Evolutionary conservation across 2,329 filamentous ascomycete genomes (phyloP).

Genomic region (Penicillium sp.): DNA sequence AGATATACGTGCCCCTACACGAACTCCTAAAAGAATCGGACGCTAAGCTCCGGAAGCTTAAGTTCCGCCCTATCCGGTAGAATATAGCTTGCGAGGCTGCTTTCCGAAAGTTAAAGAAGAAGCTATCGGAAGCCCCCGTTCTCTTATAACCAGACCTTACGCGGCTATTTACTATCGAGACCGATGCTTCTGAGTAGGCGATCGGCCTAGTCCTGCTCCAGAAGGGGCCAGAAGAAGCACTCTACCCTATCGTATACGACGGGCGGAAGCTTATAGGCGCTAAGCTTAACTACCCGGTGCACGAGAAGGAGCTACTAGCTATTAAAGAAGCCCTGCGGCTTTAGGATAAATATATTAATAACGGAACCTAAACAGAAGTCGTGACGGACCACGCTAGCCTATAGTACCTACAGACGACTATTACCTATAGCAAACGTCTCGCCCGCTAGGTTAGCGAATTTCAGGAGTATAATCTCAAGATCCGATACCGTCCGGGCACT

Average conservation of each 20-base stretch:
- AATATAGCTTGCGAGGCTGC: neutral
- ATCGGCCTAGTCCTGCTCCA: neutral
- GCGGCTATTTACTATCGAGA: neutral
- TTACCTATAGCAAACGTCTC: no score
- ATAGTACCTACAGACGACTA: no score
- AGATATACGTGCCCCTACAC: neutral
- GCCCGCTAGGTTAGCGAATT: no score
- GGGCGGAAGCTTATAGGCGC: neutral
- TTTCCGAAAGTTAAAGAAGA: neutral
- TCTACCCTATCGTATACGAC: neutral
- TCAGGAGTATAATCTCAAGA: no score
- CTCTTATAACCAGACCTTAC: neutral
- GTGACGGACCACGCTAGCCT: no score
- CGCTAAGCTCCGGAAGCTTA: neutral
- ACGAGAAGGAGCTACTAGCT: neutral
- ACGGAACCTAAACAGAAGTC: neutral
- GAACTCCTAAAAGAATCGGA: neutral
- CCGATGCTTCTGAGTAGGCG: neutral
- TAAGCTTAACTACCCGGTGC: neutral
- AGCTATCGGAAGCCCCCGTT: neutral
- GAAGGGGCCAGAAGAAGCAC: neutral
- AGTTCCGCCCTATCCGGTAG: neutral
- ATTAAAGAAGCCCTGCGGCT: neutral
- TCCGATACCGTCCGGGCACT: neutral
- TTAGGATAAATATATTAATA: neutral